Evolutionary conservation across 495 filamentous ascomycete genomes (phyloP).

Genomic region (Sporormia fimetaria): DNA sequence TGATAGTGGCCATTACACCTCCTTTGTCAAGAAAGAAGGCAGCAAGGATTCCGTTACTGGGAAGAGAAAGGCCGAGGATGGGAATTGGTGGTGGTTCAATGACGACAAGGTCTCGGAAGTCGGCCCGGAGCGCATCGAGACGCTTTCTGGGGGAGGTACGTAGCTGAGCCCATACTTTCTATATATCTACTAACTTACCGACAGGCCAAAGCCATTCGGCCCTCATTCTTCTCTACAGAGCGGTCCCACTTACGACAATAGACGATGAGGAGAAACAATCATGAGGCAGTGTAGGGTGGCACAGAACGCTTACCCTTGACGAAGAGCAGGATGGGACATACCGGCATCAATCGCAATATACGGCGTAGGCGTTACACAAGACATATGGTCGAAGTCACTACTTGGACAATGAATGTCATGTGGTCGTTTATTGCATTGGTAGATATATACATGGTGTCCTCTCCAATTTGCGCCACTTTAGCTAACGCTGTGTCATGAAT

Average conservation of each 20-base stretch:
- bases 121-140: constrained; percentile 78
- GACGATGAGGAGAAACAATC: too few relatives aligned
- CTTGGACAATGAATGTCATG: constrained; percentile 8
- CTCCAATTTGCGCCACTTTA: too few relatives aligned
- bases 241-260: constrained; percentile 58
- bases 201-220: constrained; percentile 84
- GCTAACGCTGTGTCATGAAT: too few relatives aligned
- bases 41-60: constrained; percentile 52
- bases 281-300: too few relatives aligned
- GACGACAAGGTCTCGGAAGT: constrained; percentile 96
- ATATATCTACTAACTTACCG: constrained; percentile 7
- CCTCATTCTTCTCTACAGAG: constrained; percentile 82
- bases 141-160: constrained; percentile 77
- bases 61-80: constrained; percentile 67
- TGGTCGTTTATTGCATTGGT: neutral
- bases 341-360: constrained; percentile 4
- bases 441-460: too few relatives aligned
- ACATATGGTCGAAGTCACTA: constrained; percentile 3
- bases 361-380: constrained; percentile 20
- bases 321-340: constrained; percentile 33
- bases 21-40: constrained; percentile 87
- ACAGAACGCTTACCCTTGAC: too few relatives aligned
- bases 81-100: constrained; percentile 99
- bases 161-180: constrained; percentile 1
- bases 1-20: constrained; percentile 95